Evolutionary conservation across 2,329 filamentous ascomycete species (phyloP), one percentile per base, ranked within the genome.

Genomic region (Blastomyces silverae): DNA sequence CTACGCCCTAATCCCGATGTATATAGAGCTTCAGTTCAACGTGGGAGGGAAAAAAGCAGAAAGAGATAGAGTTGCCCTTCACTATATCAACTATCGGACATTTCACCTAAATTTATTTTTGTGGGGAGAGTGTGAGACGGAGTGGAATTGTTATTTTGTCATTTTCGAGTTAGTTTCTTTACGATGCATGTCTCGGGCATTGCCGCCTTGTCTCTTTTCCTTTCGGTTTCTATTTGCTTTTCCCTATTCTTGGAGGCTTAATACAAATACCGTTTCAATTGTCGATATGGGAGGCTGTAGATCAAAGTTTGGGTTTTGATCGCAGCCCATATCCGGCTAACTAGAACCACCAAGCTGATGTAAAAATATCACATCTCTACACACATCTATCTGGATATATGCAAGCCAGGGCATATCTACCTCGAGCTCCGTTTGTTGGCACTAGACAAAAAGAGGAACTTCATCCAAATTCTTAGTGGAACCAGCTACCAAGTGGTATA

Each of bases 21-120:
- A 78, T 75, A 79, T 78, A 77, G 71, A 75, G 31, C 42, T 48
- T 48, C 28, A 42, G 6, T 17, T 17, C 15, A 13, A 42, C 34
- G 37, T 10, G 46, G 22, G 20, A 61, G 46, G 22, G 39, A 17
- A 34, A 34, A 48, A 61, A 11, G 42, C 31, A 48, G 28, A 34
- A 37, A 60, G 42, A 31, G 58, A 48, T 39, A 20, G 22, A 50
- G 39, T 34, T 61, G 8, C 25, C 25, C 2, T 28, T 42, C 25
- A n/a, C 20, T n/a, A 42, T 56, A 58, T 58, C 17, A 58, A 28
- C 25, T 25, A 15, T 48, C 25, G 15, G 44, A 48, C n/a, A 61
- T 46, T 61, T 48, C 58, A n/a, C 56, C 34, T 3, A 31, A 48
- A 34, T 48, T 48, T 2, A 37, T 3, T 61, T 7, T 59, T 5